phyloP scores from a whole-genome alignment of 495 filamentous ascomycete genomes.

The Aspergillus sclerotiicarbonarius region DNA sequence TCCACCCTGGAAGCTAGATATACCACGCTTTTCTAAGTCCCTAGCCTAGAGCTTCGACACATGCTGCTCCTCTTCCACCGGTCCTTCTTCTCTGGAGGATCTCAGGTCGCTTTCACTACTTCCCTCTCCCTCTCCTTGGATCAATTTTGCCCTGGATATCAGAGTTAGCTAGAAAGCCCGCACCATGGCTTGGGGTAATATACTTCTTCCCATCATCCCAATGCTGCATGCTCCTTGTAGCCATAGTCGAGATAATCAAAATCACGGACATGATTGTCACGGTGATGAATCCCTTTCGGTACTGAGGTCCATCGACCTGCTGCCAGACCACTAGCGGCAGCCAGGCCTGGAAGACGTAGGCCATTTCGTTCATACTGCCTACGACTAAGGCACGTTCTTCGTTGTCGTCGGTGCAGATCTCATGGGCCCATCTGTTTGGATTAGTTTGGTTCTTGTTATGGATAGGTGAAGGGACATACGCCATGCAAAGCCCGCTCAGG shows the following conservation, averaged over 20 bases:
- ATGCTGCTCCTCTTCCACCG: no score
- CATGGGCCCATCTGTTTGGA: slow-evolving; percentile 45
- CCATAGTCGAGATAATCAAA: slow-evolving; percentile 30
- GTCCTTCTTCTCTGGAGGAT: no score
- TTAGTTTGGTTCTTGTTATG: slow-evolving; percentile 5
- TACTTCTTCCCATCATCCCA: slow-evolving; percentile 35
- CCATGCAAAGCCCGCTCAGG: slow-evolving; percentile 43
- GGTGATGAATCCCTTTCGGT: slow-evolving; percentile 49
- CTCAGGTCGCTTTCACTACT: no score
- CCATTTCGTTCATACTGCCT: slow-evolving; percentile 50
- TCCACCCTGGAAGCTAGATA: no score
- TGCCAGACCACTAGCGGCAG: slow-evolving; percentile 51
- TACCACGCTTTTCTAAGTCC: no score
- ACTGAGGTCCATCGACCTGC: slow-evolving; percentile 49
- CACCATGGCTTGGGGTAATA: slow-evolving; percentile 5
- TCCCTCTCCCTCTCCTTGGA: no score
- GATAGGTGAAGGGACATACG: slow-evolving; percentile 27
- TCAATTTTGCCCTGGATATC: no score
- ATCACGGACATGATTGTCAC: slow-evolving; percentile 31
- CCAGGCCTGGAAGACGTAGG: slow-evolving; percentile 50
- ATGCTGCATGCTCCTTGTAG: slow-evolving; percentile 34
- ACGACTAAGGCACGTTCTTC: slow-evolving; percentile 51
- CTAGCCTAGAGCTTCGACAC: no score
- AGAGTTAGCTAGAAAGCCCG: not conserved
- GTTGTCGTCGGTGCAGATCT: slow-evolving; percentile 50